Percentiles rank a stretch among this genome's conserved stretches.
These are phyloP conservation scores for Trichophyton benhamiae DNA, from an alignment of 2,329 filamentous ascomycete species.

Conservation along the genomic window DNA sequence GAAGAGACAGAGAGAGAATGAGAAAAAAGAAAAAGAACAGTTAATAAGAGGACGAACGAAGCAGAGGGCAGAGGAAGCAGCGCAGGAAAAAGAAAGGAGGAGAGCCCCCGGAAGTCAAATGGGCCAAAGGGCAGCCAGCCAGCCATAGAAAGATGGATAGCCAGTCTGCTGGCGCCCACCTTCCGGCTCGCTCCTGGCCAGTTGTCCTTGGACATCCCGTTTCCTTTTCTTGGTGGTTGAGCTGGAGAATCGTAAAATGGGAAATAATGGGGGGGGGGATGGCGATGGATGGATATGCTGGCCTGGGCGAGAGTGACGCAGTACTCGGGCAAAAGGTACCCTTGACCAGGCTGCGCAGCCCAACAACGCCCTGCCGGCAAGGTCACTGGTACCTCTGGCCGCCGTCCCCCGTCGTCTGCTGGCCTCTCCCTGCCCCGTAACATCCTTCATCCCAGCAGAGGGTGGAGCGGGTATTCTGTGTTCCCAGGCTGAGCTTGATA, in stretches of 20 bases:
- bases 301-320: too few species aligned
- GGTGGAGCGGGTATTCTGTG: slow-evolving; percentile 1
- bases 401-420: too few species aligned
- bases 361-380: background rate
- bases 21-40: background rate
- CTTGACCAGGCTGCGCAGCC: background rate
- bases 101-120: too few species aligned
- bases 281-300: too few species aligned
- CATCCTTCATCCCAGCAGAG: background rate
- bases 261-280: too few species aligned
- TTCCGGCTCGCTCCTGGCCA: background rate
- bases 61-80: too few species aligned
- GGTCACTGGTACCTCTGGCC: background rate
- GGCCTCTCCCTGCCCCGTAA: background rate
- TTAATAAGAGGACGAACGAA: too few species aligned
- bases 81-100: too few species aligned
- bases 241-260: too few species aligned
- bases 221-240: too few species aligned
- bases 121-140: too few species aligned
- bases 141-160: too few species aligned
- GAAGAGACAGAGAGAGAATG: background rate
- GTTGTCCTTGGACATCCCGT: background rate
- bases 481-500: background rate
- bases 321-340: slow-evolving; percentile 1
- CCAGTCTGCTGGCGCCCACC: background rate